Evolutionary conservation across 768 basidiomycete species (phyloP).

Genomic region (Ramaria rubella): DNA sequence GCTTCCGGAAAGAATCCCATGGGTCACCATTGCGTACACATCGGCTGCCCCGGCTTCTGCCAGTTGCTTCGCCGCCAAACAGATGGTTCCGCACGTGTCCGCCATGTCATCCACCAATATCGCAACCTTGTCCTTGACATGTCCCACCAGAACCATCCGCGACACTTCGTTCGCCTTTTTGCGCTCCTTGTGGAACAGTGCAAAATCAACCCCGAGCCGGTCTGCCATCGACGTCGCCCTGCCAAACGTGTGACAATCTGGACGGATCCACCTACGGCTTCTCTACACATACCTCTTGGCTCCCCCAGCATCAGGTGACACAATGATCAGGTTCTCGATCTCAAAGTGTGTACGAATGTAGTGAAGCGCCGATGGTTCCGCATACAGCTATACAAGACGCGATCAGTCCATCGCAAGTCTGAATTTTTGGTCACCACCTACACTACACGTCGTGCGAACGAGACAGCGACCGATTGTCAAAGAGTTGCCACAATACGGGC

Average conservation of each 20-base stretch:
- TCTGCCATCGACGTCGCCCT: slow-evolving; percentile 98
- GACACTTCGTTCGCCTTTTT: slow-evolving; percentile 95
- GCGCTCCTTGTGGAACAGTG: slow-evolving; percentile 98
- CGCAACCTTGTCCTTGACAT: slow-evolving; percentile 86
- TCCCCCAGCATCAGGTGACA: slow-evolving; percentile 96
- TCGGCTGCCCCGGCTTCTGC: slow-evolving; percentile 80
- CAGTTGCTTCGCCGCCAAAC: slow-evolving; percentile 84
- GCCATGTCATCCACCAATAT: slow-evolving; percentile 99
- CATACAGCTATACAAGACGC: slow-evolving; percentile 64
- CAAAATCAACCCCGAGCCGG: slow-evolving; percentile 93
- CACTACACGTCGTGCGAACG: slow-evolving; percentile 5
- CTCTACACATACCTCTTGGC: slow-evolving; percentile 73
- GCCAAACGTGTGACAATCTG: slow-evolving; percentile 4
- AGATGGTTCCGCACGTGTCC: slow-evolving; percentile 91
- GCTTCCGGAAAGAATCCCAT: slow-evolving; percentile 89
- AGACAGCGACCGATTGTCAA: neutral
- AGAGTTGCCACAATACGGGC: neutral
- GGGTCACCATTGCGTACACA: slow-evolving; percentile 91
- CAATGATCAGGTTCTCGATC: slow-evolving; percentile 81
- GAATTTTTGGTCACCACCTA: neutral
- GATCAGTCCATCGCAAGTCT: neutral
- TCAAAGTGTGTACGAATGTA: slow-evolving; percentile 94
- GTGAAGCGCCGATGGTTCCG: slow-evolving; percentile 89
- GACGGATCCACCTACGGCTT: neutral
- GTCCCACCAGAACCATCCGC: slow-evolving; percentile 92